Conservation (phyloP, 176 grass and related monocot species). For the Triticum aestivum region DNA sequence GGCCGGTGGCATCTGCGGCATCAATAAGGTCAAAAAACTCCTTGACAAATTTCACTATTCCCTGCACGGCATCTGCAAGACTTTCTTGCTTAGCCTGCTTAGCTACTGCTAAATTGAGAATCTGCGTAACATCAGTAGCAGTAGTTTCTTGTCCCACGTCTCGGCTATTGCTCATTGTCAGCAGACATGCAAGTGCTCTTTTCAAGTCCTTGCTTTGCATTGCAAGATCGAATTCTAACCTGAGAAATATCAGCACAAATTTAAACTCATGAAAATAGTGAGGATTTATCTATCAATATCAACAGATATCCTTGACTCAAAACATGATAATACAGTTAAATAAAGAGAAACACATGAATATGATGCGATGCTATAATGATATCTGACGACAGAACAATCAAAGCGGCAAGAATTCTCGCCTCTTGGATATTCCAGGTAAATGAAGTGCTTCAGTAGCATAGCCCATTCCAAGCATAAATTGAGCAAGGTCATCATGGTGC, state of each 20-base stretch:
- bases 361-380: not conserved
- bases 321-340: conserved; percentile 20
- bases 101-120: conserved; percentile 88
- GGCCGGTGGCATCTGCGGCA: conserved; percentile 98
- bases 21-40: conserved; percentile 96
- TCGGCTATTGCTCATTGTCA: conserved; percentile 97
- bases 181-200: conserved; percentile 91
- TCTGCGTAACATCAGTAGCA: conserved; percentile 80
- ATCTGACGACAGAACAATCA: conserved; percentile 19
- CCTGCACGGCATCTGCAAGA: conserved; percentile 88
- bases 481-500: conserved; percentile 97
- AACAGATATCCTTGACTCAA: not conserved
- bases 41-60: conserved; percentile 98
- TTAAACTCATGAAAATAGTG: conserved; percentile 11
- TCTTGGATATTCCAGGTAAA: conserved; percentile 99
- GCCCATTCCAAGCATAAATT: conserved; percentile 99
- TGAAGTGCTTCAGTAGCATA: conserved; percentile 99
- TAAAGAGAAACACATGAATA: not conserved
- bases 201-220: conserved; percentile 99
- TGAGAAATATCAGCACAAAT: conserved; percentile 32
- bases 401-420: conserved; percentile 35
- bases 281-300: conserved; percentile 17
- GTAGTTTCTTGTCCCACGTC: conserved; percentile 84
- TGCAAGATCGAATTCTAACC: conserved; percentile 97
- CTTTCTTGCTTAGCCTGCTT: conserved; percentile 98